These are phyloP conservation scores for Cytidiella melzeri DNA, from an alignment of 768 basidiomycete genomes.

Conservation along the genomic window DNA sequence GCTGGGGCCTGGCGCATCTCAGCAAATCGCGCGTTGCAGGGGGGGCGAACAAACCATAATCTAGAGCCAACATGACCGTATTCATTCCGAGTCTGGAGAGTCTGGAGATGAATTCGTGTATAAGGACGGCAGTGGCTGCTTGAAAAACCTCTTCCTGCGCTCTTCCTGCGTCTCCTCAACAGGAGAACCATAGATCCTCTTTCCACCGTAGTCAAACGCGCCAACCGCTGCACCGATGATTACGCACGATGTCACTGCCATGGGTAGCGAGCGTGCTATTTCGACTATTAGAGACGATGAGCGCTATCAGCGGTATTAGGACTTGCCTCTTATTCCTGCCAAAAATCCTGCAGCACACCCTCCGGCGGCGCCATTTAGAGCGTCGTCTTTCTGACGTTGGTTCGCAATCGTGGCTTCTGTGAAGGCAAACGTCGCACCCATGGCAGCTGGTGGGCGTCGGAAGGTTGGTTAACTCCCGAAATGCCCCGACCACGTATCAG, in stretches of 20 bases:
- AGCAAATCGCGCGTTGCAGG: constrained; percentile 3
- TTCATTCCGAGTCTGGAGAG: constrained; percentile 1
- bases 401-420: constrained; percentile 82
- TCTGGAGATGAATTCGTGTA: constrained; percentile 33
- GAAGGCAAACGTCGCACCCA: constrained; percentile 82
- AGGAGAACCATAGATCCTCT: constrained; percentile 41
- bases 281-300: constrained; percentile 14
- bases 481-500: constrained; percentile 1
- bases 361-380: constrained; percentile 76
- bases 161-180: constrained; percentile 51
- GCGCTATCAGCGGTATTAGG: background rate
- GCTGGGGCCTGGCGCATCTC: constrained; percentile 1
- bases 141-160: constrained; percentile 78
- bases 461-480: constrained; percentile 4
- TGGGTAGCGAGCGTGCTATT: constrained; percentile 76
- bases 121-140: constrained; percentile 47
- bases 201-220: constrained; percentile 73
- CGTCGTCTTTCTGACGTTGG: constrained; percentile 69
- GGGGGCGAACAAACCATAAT: background rate
- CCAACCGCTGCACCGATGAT: constrained; percentile 77
- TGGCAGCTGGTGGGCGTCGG: constrained; percentile 55
- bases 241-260: constrained; percentile 74
- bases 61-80: constrained; percentile 5
- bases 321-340: constrained; percentile 76
- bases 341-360: constrained; percentile 93